These are phyloP conservation scores for Suhomyces choctaworum DNA, from an alignment of 1,139 yeast genomes.

Conservation along the genomic window DNA sequence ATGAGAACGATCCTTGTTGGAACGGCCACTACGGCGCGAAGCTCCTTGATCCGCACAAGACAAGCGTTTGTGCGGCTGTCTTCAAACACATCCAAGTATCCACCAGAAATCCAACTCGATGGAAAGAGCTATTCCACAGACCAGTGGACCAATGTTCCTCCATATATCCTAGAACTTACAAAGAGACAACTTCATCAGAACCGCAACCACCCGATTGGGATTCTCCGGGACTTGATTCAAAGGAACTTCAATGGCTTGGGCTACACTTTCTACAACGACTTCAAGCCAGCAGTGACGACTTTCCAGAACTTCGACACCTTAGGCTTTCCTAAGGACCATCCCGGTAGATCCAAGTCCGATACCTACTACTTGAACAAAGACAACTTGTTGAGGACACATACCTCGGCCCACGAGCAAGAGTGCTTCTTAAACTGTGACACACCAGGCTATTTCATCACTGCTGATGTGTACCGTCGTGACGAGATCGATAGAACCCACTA, in stretches of 20 bases:
- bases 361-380: slow-evolving; percentile 83
- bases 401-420: slow-evolving; percentile 93
- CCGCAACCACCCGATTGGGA: slow-evolving; percentile 85
- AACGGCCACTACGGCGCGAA: background rate
- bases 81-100: slow-evolving; percentile 14
- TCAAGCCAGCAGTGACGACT: slow-evolving; percentile 80
- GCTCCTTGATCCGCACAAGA: too few relatives aligned
- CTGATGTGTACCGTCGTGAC: slow-evolving; percentile 94
- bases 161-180: slow-evolving; percentile 66
- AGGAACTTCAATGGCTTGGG: slow-evolving; percentile 64
- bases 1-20: too few relatives aligned
- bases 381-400: slow-evolving; percentile 81
- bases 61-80: background rate
- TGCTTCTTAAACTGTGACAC: slow-evolving; percentile 68
- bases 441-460: slow-evolving; percentile 89
- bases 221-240: slow-evolving; percentile 73
- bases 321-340: slow-evolving; percentile 90
- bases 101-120: slow-evolving; percentile 42
- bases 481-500: slow-evolving; percentile 95
- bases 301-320: slow-evolving; percentile 86
- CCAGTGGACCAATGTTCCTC: slow-evolving; percentile 85
- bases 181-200: slow-evolving; percentile 74
- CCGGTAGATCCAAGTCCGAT: slow-evolving; percentile 90
- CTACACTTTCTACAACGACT: slow-evolving; percentile 77
- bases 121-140: slow-evolving; percentile 62